Evolutionary conservation across 1,284 basidiomycete species (phyloP).

Genomic region (Lentinula novae-zelandiae): DNA sequence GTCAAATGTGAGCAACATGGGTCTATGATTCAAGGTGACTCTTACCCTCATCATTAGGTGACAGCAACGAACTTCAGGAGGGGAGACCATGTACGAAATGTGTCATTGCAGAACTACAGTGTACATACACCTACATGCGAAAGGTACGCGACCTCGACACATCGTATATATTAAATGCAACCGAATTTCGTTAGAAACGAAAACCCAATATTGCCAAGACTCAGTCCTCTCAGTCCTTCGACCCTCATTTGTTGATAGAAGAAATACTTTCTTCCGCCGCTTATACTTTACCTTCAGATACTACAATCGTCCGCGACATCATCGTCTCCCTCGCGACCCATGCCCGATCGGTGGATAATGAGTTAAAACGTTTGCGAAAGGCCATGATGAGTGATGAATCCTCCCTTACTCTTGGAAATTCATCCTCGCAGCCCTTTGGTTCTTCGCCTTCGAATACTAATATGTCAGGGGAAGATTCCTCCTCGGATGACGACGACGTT

Average conservation of each 20-base stretch:
- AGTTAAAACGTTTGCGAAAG: not conserved
- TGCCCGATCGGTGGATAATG: constrained; percentile 8
- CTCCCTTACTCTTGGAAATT: not conserved
- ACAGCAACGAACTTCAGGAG: not conserved
- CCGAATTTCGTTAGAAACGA: not conserved
- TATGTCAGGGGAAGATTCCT: not conserved
- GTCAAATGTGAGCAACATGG: not conserved
- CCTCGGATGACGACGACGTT: not conserved
- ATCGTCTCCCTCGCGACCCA: constrained; percentile 11
- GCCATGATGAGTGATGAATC: not conserved
- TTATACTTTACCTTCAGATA: constrained; percentile 15
- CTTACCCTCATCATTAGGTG: not conserved
- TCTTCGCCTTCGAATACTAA: not conserved
- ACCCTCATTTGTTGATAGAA: not conserved
- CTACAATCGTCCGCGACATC: not conserved
- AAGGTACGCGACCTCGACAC: not conserved
- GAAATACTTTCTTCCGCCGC: not conserved
- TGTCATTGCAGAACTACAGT: not conserved
- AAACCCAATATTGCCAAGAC: not conserved
- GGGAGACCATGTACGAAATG: not conserved
- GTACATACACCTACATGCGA: not conserved
- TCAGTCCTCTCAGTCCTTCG: not conserved
- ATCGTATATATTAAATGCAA: not conserved
- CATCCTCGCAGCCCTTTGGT: not conserved
- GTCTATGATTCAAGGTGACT: not conserved